A percentile compares a stretch with the other conserved stretches of the same genome.
Conservation (phyloP, 2,329 filamentous ascomycete genomes). For the Xylaria sp. region DNA sequence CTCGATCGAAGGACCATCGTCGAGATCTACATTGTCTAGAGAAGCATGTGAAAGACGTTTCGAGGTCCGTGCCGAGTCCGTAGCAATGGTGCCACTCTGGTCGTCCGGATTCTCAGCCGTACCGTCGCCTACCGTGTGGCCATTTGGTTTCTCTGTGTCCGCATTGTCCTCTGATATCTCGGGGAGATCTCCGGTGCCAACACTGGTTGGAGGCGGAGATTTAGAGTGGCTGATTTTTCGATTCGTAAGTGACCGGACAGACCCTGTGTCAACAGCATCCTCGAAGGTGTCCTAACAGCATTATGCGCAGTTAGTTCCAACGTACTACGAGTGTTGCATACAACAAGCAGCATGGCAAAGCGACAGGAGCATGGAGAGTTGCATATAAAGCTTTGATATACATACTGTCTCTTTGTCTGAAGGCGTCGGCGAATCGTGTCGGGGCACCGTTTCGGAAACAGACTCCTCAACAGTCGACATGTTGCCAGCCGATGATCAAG, state of each 20-base stretch:
- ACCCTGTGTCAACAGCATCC: slow-evolving; percentile 74
- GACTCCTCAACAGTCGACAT: slow-evolving; percentile 43
- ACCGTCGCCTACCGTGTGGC: slow-evolving; percentile 29
- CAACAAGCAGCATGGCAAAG: slow-evolving; percentile 25
- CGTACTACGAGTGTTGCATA: neutral
- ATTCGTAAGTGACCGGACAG: slow-evolving; percentile 68
- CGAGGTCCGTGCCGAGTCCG: slow-evolving; percentile 48
- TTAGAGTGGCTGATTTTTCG: slow-evolving; percentile 49
- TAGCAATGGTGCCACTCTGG: neutral
- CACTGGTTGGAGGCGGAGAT: slow-evolving; percentile 35
- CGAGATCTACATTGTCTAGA: slow-evolving; percentile 69
- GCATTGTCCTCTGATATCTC: slow-evolving; percentile 29
- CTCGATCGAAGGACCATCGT: slow-evolving; percentile 56
- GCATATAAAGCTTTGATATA: slow-evolving; percentile 24
- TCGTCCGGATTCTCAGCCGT: slow-evolving; percentile 30
- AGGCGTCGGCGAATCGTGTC: slow-evolving; percentile 39
- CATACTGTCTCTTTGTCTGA: slow-evolving; percentile 50
- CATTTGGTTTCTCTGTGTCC: slow-evolving; percentile 34
- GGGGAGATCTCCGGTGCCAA: slow-evolving; percentile 35
- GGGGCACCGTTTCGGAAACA: slow-evolving; percentile 32
- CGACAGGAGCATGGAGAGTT: slow-evolving; percentile 3
- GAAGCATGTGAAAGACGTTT: slow-evolving; percentile 54
- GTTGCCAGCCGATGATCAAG: slow-evolving; percentile 23
- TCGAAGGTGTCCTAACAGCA: slow-evolving; percentile 75
- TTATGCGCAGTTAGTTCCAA: slow-evolving; percentile 26